A percentile compares a stretch with the other conserved stretches of the same genome.
Evolutionary conservation across 768 basidiomycete genomes (phyloP).

Genomic region (Asterophora parasitica): DNA sequence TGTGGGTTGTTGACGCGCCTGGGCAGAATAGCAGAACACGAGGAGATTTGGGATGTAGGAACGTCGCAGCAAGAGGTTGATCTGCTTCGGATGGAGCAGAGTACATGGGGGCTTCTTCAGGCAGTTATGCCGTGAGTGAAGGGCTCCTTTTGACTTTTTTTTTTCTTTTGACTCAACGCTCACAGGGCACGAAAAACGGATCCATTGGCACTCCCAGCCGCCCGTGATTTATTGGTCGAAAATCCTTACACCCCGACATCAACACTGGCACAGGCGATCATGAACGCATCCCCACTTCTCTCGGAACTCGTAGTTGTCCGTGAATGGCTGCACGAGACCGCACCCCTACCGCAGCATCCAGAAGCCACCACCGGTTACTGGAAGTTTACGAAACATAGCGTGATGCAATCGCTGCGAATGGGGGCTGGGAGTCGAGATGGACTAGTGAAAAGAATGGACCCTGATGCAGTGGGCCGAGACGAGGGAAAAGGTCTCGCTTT

Average conservation of each 20-base stretch:
- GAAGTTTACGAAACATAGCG: slow-evolving; percentile 73
- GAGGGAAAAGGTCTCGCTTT: slow-evolving; percentile 57
- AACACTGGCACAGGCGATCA: slow-evolving; percentile 68
- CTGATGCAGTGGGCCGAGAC: slow-evolving; percentile 62
- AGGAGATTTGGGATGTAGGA: slow-evolving; percentile 31
- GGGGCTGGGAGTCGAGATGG: slow-evolving; percentile 41
- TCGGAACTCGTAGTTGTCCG: slow-evolving; percentile 75
- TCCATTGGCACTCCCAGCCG: slow-evolving; percentile 38
- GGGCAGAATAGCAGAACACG: slow-evolving; percentile 47
- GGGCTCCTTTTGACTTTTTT: neutral
- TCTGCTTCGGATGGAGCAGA: slow-evolving; percentile 64
- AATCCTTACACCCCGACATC: slow-evolving; percentile 84
- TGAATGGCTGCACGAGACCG: slow-evolving; percentile 86
- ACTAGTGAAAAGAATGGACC: slow-evolving; percentile 69
- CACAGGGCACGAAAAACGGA: slow-evolving; percentile 62
- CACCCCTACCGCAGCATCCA: slow-evolving; percentile 52
- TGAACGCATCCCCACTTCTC: slow-evolving; percentile 52
- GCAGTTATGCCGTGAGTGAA: slow-evolving; percentile 49
- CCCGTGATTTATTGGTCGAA: slow-evolving; percentile 51
- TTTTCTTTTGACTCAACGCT: neutral
- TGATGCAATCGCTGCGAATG: slow-evolving; percentile 60
- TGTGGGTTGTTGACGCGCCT: slow-evolving; percentile 5
- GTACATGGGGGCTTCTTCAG: slow-evolving; percentile 62
- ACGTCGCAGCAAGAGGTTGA: slow-evolving; percentile 50
- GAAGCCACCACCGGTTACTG: slow-evolving; percentile 81